Conservation (phyloP, 2,329 filamentous ascomycete genomes). For the Cladosporium sp. region DNA sequence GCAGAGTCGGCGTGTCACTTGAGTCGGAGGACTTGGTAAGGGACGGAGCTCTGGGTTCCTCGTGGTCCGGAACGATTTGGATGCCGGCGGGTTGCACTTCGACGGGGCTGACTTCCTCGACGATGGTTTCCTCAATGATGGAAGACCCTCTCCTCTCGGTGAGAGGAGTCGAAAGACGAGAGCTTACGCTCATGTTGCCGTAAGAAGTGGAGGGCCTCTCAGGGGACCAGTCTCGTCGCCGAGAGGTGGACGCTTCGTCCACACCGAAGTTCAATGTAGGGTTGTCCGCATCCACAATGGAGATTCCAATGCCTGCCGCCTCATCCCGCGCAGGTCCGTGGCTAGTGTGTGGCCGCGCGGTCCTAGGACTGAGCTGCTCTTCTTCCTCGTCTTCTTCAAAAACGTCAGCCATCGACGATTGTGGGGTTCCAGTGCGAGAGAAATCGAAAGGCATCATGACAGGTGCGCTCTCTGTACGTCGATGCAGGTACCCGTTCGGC, state of each 20-base stretch:
- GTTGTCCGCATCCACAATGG: slow-evolving; percentile 26
- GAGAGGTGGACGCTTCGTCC: not conserved
- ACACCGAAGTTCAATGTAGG: slow-evolving; percentile 9
- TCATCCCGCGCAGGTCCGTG: slow-evolving; percentile 33
- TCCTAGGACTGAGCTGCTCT: slow-evolving; percentile 2
- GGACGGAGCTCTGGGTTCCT: slow-evolving; percentile 44
- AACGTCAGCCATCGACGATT: slow-evolving; percentile 74
- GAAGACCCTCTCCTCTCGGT: slow-evolving; percentile 25
- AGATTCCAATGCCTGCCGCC: slow-evolving; percentile 23
- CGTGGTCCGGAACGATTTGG: slow-evolving; percentile 41
- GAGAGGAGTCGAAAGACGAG: slow-evolving; percentile 21
- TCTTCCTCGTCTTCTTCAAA: slow-evolving; percentile 79
- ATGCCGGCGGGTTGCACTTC: slow-evolving; percentile 35
- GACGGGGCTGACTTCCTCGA: slow-evolving; percentile 32
- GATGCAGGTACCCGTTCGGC: slow-evolving; percentile 39
- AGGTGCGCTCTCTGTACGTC: slow-evolving; percentile 73
- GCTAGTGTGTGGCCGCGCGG: slow-evolving; percentile 3
- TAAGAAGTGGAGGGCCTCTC: slow-evolving; percentile 5
- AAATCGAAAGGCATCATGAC: slow-evolving; percentile 69
- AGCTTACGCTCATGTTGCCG: slow-evolving; percentile 13
- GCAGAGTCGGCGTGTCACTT: slow-evolving; percentile 34
- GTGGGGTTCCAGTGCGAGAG: slow-evolving; percentile 22
- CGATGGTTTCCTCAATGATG: slow-evolving; percentile 30
- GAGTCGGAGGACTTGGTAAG: slow-evolving; percentile 46
- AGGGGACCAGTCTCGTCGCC: slow-evolving; percentile 21